phyloP scores from a whole-genome alignment of 345 rosid genomes.

The Moricandia moricandioides region DNA sequence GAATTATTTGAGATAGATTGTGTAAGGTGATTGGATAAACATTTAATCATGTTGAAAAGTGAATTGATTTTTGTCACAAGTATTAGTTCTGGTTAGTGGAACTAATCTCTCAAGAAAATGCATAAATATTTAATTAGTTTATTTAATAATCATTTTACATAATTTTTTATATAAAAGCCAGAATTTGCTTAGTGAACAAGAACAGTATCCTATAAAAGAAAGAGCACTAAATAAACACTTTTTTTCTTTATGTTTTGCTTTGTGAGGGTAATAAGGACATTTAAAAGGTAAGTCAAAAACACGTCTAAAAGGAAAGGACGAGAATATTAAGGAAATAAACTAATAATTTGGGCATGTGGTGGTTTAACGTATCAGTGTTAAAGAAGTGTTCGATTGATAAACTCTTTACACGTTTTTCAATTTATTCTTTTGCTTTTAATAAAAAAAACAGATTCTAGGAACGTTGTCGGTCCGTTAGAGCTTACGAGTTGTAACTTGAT shows the following conservation, averaged over 20 bases:
- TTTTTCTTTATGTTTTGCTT: not conserved
- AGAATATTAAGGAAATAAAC: not conserved
- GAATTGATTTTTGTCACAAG: no score
- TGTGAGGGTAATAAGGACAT: slow-evolving; percentile 16
- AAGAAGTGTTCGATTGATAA: slow-evolving; percentile 26
- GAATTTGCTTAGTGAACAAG: no score
- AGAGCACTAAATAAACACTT: not conserved
- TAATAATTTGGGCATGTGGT: slow-evolving; percentile 19
- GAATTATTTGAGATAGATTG: not conserved
- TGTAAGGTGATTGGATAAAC: not conserved
- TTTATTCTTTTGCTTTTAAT: not conserved
- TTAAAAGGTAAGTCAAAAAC: slow-evolving; percentile 17
- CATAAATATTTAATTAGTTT: no score
- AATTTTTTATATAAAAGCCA: no score
- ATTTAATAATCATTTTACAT: no score
- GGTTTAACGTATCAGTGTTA: slow-evolving; percentile 26
- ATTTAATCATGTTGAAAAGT: no score
- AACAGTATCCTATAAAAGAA: no score
- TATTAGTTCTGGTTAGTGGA: no score
- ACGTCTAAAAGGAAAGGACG: slow-evolving; percentile 25
- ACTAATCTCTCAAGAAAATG: no score
- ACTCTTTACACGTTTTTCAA: slow-evolving; percentile 4
- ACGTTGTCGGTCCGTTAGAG: slow-evolving; percentile 15
- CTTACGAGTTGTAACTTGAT: not conserved
- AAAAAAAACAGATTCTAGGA: slow-evolving; percentile 2